These are phyloP conservation scores for Prunus campanulata DNA, from an alignment of 306 rosid species.

Conservation along the genomic window DNA sequence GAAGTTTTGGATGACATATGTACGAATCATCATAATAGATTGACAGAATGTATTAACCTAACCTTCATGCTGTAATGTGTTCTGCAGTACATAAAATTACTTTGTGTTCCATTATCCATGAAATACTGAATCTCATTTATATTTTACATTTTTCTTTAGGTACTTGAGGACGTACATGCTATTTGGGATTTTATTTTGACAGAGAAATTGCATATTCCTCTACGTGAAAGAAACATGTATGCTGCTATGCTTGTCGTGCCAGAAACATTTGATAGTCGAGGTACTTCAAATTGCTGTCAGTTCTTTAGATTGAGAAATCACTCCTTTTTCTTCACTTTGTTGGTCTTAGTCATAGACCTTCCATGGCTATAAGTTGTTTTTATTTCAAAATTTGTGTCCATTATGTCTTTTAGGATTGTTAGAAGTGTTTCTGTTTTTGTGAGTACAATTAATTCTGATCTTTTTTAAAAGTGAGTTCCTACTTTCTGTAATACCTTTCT, in stretches of 20 bases:
- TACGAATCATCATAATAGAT: background rate
- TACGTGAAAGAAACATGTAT: constrained; percentile 68
- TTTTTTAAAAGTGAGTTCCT: background rate
- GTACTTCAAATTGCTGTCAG: constrained; percentile 39
- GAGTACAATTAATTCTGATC: background rate
- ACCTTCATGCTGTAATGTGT: background rate
- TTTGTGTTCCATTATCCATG: background rate
- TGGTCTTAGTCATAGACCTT: background rate
- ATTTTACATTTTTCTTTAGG: constrained; percentile 48
- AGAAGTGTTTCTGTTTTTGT: background rate
- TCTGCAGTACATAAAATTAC: background rate
- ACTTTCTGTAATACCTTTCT: background rate
- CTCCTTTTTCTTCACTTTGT: background rate
- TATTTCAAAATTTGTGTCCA: background rate
- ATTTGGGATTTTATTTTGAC: constrained; percentile 95
- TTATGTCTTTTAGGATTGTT: background rate
- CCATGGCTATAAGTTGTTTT: background rate
- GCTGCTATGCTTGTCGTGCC: constrained; percentile 83
- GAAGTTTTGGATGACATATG: background rate
- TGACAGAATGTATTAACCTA: background rate
- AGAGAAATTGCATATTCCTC: constrained; percentile 76
- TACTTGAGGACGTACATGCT: constrained; percentile 72
- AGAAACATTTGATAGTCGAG: constrained; percentile 89
- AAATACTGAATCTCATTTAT: constrained; percentile 5
- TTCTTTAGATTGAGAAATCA: background rate